Percentiles rank a stretch among this genome's conserved stretches.
These are phyloP conservation scores for Aspergillus homomorphus DNA, from an alignment of 495 filamentous ascomycete genomes.

Conservation along the genomic window DNA sequence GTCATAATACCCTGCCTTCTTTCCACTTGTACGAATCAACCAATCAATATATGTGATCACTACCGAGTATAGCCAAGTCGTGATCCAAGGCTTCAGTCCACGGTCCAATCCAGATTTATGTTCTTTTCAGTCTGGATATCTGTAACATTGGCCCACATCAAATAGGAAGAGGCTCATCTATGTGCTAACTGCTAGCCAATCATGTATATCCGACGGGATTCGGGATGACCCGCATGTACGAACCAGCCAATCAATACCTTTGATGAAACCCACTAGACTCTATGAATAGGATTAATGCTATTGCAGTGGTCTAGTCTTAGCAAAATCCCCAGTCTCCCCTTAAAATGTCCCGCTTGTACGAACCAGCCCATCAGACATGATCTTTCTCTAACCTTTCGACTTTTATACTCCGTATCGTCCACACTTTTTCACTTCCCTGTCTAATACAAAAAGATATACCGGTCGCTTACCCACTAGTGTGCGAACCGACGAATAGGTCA, in stretches of 20 bases:
- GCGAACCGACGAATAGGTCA: conserved; percentile 2
- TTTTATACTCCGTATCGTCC: conserved; percentile 3
- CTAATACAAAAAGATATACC: background rate
- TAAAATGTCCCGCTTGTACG: background rate
- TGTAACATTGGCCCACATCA: too few species aligned
- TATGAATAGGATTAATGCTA: background rate
- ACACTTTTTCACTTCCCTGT: conserved; percentile 1
- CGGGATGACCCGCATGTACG: conserved; percentile 10
- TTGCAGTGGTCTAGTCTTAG: too few species aligned
- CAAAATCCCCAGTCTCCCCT: too few species aligned
- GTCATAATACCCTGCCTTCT: conserved; percentile 7
- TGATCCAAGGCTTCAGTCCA: too few species aligned
- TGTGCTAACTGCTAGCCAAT: too few species aligned
- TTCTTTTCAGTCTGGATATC: background rate
- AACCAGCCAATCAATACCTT: conserved; percentile 11
- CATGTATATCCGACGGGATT: too few species aligned
- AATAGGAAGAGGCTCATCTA: background rate
- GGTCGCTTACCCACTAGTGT: background rate
- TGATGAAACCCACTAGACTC: background rate
- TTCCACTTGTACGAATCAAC: conserved; percentile 12
- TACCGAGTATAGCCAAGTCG: too few species aligned
- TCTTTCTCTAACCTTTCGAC: background rate
- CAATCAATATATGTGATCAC: conserved; percentile 11
- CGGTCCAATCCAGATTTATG: background rate
- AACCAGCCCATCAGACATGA: background rate